Percentiles rank a stretch among this genome's conserved stretches.
phyloP scores from a whole-genome alignment of 352 stramenopile species.

The Globisporangium apiculatum region DNA sequence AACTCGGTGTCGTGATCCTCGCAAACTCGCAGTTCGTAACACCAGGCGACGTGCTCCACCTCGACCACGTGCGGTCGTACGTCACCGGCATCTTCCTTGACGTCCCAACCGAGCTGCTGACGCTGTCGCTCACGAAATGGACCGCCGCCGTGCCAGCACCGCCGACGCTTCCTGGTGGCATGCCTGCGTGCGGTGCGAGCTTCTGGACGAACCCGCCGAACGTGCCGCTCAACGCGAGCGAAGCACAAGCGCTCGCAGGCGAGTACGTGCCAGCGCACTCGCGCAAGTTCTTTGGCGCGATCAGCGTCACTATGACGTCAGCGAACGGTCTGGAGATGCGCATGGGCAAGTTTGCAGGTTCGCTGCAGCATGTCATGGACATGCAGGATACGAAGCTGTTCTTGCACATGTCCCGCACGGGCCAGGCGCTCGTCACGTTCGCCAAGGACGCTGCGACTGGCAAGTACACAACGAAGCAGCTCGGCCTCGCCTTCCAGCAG shows the following conservation, averaged over 20 bases:
- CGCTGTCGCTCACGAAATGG: slow-evolving; percentile 33
- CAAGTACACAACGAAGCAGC: too few relatives aligned
- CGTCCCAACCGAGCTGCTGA: slow-evolving; percentile 41
- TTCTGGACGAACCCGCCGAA: slow-evolving; percentile 38
- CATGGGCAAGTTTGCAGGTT: too few relatives aligned
- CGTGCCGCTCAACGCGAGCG: slow-evolving; percentile 14
- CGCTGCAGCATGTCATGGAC: too few relatives aligned
- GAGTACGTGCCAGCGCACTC: slow-evolving; percentile 36
- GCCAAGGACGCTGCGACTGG: too few relatives aligned
- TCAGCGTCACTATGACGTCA: slow-evolving; percentile 15
- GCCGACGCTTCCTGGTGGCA: slow-evolving; percentile 14
- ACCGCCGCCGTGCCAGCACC: slow-evolving; percentile 20
- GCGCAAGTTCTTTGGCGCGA: slow-evolving; percentile 24
- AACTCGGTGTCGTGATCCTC: slow-evolving; percentile 45
- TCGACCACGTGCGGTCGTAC: slow-evolving; percentile 61
- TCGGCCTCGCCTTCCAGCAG: too few relatives aligned
- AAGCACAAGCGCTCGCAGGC: slow-evolving; percentile 29
- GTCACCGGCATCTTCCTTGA: slow-evolving; percentile 60
- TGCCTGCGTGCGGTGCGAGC: slow-evolving; percentile 29
- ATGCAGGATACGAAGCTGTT: too few relatives aligned
- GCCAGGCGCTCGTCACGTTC: too few relatives aligned
- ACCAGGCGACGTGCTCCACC: slow-evolving; percentile 22
- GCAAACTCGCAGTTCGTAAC: slow-evolving; percentile 41
- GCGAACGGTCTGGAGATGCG: too few relatives aligned
- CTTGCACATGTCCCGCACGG: too few relatives aligned